These are phyloP conservation scores for Malus hybrid DNA, from an alignment of 331 rosid genomes.

Conservation along the genomic window DNA sequence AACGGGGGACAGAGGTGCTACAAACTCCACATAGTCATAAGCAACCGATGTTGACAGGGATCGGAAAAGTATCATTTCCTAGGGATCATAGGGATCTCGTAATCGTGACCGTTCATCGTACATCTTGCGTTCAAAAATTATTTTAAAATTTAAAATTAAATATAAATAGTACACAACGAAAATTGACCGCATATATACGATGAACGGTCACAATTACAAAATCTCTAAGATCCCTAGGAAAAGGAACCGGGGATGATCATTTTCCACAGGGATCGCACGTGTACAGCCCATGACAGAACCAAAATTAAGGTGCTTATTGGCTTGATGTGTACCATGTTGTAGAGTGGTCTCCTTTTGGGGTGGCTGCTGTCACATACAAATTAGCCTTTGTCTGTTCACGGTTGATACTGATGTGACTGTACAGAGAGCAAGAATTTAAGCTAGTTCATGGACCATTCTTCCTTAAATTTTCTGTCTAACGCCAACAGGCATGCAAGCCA, in stretches of 20 bases:
- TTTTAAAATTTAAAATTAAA: too few relatives aligned
- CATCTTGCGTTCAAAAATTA: fast-evolving
- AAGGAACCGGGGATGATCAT: too few relatives aligned
- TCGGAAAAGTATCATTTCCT: too few relatives aligned
- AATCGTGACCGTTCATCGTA: too few relatives aligned
- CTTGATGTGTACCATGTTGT: neutral
- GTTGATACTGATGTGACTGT: neutral
- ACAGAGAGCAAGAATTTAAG: neutral
- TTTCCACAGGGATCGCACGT: neutral
- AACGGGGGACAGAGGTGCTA: neutral
- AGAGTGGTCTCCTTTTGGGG: slow-evolving; percentile 28
- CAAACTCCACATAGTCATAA: neutral
- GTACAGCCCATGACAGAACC: neutral
- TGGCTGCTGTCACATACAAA: slow-evolving; percentile 16
- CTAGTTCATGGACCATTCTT: neutral
- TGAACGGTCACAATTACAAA: too few relatives aligned
- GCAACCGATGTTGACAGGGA: slow-evolving; percentile 2
- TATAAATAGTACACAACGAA: too few relatives aligned
- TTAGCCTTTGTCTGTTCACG: slow-evolving; percentile 23
- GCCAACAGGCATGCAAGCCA: neutral
- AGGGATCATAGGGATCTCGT: too few relatives aligned
- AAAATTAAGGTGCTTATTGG: neutral
- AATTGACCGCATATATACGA: fast-evolving
- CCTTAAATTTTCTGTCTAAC: neutral
- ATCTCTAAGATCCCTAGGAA: fast-evolving